These are phyloP conservation scores for Penicillium sp. DNA, from an alignment of 2,329 filamentous ascomycete species.

Conservation along the genomic window DNA sequence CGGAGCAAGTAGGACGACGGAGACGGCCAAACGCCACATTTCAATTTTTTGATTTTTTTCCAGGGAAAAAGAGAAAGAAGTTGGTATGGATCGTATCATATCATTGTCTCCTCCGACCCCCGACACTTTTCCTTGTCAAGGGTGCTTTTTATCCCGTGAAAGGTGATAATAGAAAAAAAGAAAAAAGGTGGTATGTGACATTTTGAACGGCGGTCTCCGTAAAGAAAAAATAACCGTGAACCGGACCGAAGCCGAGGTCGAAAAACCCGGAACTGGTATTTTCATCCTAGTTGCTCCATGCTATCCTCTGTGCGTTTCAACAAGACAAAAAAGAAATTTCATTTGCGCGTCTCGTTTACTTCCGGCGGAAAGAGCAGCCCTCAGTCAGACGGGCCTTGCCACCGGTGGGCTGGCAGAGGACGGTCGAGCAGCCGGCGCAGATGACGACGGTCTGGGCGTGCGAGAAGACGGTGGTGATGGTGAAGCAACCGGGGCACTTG, in stretches of 20 bases:
- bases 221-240: slow-evolving; percentile 4
- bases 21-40: slow-evolving; percentile 33
- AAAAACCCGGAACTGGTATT: slow-evolving; percentile 27
- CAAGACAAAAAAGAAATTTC: slow-evolving; percentile 27
- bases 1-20: slow-evolving; percentile 19
- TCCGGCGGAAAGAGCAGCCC: slow-evolving; percentile 99
- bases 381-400: slow-evolving; percentile 98
- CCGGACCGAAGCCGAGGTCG: slow-evolving; percentile 22
- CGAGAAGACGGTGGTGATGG: slow-evolving; percentile 99
- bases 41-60: slow-evolving; percentile 29
- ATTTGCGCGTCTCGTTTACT: slow-evolving; percentile 59
- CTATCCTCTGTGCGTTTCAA: slow-evolving; percentile 28
- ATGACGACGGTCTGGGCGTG: slow-evolving; percentile 99
- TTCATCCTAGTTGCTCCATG: slow-evolving; percentile 29
- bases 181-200: slow-evolving; percentile 26
- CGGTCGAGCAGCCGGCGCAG: slow-evolving; percentile 98
- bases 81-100: slow-evolving; percentile 22
- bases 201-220: slow-evolving; percentile 23
- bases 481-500: slow-evolving; percentile 99
- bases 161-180: slow-evolving; percentile 8
- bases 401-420: slow-evolving; percentile 98
- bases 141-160: slow-evolving; percentile 6
- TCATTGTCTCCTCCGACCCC: slow-evolving; percentile 11
- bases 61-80: slow-evolving; percentile 8
- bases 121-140: slow-evolving; percentile 2